These are phyloP conservation scores for Lathyrus sativus DNA, from an alignment of 306 rosid species.

Conservation along the genomic window DNA sequence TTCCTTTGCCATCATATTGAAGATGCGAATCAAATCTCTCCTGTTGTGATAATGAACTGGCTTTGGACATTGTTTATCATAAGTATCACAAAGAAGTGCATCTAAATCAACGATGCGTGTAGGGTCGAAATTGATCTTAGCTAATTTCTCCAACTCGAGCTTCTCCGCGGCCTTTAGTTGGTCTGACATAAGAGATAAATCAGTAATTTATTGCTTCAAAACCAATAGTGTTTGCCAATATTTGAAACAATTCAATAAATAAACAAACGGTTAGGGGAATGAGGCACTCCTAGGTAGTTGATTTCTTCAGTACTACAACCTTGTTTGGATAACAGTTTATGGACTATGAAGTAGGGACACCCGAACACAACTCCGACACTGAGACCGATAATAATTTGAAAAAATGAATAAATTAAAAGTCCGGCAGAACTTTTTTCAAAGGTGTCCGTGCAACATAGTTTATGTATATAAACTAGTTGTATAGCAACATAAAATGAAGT, in stretches of 20 bases:
- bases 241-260: constrained; percentile 12
- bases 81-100: constrained; percentile 44
- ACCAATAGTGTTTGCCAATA: constrained; percentile 1
- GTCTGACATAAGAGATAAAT: constrained; percentile 34
- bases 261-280: not conserved
- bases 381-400: no score
- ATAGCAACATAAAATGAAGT: not conserved
- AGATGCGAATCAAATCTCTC: constrained; percentile 47
- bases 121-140: constrained; percentile 34
- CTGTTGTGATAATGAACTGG: constrained; percentile 48
- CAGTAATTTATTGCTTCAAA: constrained; percentile 28
- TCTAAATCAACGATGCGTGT: constrained; percentile 29
- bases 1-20: constrained; percentile 48
- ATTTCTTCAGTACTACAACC: not conserved
- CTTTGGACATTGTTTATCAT: constrained; percentile 37
- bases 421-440: no score
- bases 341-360: no score
- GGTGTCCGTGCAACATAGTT: no score
- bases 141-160: constrained; percentile 36
- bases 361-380: no score
- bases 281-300: not conserved
- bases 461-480: not conserved
- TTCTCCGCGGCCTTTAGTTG: constrained; percentile 30
- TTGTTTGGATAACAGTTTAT: not conserved
- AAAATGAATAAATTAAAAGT: no score